Conservation (phyloP, 352 stramenopile genomes). For the Phytophthora fragariae region DNA sequence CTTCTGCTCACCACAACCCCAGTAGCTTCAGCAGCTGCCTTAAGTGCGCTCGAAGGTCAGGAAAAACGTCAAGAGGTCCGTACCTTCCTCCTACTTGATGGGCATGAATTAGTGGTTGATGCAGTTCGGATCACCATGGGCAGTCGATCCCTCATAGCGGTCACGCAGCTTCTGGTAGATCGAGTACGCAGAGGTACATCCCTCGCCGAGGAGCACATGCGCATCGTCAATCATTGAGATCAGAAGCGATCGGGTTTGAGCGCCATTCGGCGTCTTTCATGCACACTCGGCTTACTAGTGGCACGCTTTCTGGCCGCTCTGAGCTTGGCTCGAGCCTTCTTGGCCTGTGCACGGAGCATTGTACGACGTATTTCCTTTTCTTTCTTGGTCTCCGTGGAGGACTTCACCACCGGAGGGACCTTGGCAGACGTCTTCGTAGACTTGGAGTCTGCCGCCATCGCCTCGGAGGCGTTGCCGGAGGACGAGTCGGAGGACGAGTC, state of each 20-base stretch:
- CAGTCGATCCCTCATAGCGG: too few relatives aligned
- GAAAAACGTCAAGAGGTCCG: too few relatives aligned
- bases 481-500: background rate
- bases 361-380: background rate
- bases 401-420: background rate
- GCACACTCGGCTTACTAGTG: too few relatives aligned
- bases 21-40: too few relatives aligned
- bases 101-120: too few relatives aligned
- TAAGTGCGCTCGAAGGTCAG: too few relatives aligned
- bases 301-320: too few relatives aligned
- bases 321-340: background rate
- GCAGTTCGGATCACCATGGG: too few relatives aligned
- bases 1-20: too few relatives aligned
- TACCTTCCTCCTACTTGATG: too few relatives aligned
- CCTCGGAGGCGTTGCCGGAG: background rate
- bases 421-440: too few relatives aligned
- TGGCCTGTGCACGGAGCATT: background rate
- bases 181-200: conserved; percentile 6
- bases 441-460: background rate
- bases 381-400: background rate
- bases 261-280: background rate
- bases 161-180: conserved; percentile 14
- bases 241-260: conserved; percentile 14
- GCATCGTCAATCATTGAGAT: conserved; percentile 22
- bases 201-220: conserved; percentile 10